These are phyloP conservation scores for Thymus quinquecostatus DNA, from an alignment of 257 asterid genomes.

Conservation along the genomic window DNA sequence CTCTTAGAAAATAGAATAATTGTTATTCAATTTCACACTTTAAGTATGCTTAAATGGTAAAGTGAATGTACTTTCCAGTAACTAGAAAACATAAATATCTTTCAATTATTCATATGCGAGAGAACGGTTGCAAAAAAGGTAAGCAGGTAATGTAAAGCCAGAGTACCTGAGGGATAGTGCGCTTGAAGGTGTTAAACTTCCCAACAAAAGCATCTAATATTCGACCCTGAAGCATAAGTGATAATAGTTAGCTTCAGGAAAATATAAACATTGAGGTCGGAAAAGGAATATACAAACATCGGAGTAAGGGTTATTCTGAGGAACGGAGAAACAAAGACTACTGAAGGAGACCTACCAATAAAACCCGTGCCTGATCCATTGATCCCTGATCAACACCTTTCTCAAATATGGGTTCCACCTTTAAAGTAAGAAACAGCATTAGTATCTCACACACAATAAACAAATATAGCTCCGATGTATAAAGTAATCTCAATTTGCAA, in stretches of 20 bases:
- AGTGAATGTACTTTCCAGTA: neutral
- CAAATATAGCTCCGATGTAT: neutral
- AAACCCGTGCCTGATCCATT: constrained; percentile 94
- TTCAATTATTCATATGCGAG: neutral
- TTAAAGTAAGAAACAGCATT: constrained; percentile 29
- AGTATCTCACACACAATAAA: constrained; percentile 13
- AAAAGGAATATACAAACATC: constrained; percentile 13
- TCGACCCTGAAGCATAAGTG: constrained; percentile 68
- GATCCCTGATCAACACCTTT: constrained; percentile 94
- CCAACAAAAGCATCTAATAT: constrained; percentile 99
- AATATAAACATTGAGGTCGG: constrained; percentile 8
- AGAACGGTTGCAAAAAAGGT: constrained; percentile 10
- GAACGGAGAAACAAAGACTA: constrained; percentile 23
- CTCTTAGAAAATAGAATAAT: no score
- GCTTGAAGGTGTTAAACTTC: constrained; percentile 94
- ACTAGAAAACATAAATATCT: constrained; percentile 2
- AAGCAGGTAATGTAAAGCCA: constrained; percentile 14
- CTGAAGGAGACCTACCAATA: constrained; percentile 58
- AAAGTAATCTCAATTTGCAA: constrained; percentile 5
- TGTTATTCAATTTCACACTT: neutral
- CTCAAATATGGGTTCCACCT: constrained; percentile 99
- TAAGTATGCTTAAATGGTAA: neutral
- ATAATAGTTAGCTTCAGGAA: constrained; percentile 25
- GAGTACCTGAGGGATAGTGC: constrained; percentile 94
- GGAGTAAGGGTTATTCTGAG: neutral